These are phyloP conservation scores for Russula olivacea DNA, from an alignment of 768 basidiomycete species.

Conservation along the genomic window DNA sequence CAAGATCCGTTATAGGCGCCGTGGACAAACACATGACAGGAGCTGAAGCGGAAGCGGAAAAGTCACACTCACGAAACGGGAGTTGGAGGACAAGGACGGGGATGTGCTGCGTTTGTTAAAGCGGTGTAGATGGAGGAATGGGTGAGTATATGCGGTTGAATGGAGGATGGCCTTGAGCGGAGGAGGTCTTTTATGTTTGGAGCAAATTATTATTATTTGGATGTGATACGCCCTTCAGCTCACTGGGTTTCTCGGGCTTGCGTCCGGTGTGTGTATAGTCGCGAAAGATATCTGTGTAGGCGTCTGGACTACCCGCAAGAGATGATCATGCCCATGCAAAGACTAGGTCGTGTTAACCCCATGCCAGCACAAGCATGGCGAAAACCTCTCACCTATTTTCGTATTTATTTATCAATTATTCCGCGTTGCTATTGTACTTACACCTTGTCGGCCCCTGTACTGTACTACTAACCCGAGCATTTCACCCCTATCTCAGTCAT, in stretches of 20 bases:
- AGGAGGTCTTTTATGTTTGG: slow-evolving; percentile 15
- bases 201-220: not conserved
- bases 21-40: slow-evolving; percentile 8
- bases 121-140: not conserved
- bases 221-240: too few relatives aligned
- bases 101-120: not conserved
- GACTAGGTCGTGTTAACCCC: too few relatives aligned
- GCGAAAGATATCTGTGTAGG: not conserved
- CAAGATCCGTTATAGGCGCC: slow-evolving; percentile 16
- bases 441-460: too few relatives aligned
- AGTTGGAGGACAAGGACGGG: not conserved
- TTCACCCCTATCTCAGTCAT: too few relatives aligned
- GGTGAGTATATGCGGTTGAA: not conserved
- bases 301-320: not conserved
- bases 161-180: not conserved
- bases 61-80: slow-evolving; percentile 1
- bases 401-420: too few relatives aligned
- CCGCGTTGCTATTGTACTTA: not conserved
- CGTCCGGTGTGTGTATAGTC: not conserved
- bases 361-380: slow-evolving; percentile 16
- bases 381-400: slow-evolving; percentile 15
- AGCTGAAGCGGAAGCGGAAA: not conserved
- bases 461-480: too few relatives aligned
- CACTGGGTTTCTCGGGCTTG: not conserved
- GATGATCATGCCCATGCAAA: not conserved